Percentiles rank a stretch among this genome's conserved stretches.
These are phyloP conservation scores for Penicillium sp. DNA, from an alignment of 2,329 filamentous ascomycete species.

Conservation along the genomic window DNA sequence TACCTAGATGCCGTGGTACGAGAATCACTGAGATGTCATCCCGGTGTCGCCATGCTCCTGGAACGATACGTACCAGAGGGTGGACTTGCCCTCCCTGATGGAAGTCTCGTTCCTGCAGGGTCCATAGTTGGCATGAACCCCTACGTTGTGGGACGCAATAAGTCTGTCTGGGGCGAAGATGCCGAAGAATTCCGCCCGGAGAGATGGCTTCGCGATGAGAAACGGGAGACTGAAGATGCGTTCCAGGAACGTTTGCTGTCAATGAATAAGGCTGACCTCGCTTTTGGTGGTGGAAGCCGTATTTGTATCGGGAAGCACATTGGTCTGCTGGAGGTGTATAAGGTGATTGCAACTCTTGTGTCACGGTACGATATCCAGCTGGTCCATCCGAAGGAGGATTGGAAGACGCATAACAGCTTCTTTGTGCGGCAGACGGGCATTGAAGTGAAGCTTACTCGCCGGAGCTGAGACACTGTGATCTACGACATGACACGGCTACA, in stretches of 20 bases:
- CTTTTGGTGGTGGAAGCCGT: slow-evolving; percentile 56
- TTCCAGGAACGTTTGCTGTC: slow-evolving; percentile 35
- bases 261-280: slow-evolving; percentile 42
- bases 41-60: slow-evolving; percentile 49
- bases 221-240: slow-evolving; percentile 33
- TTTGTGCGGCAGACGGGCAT: slow-evolving; percentile 60
- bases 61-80: slow-evolving; percentile 50
- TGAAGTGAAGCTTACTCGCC: slow-evolving; percentile 42
- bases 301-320: slow-evolving; percentile 58
- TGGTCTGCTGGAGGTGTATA: slow-evolving; percentile 59
- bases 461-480: background rate
- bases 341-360: slow-evolving; percentile 56
- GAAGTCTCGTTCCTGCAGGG: slow-evolving; percentile 35
- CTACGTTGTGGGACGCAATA: slow-evolving; percentile 40
- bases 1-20: slow-evolving; percentile 55
- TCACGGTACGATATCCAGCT: slow-evolving; percentile 53
- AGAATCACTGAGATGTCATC: slow-evolving; percentile 53
- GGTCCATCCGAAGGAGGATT: slow-evolving; percentile 48
- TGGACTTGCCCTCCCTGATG: slow-evolving; percentile 29
- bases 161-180: slow-evolving; percentile 47
- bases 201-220: slow-evolving; percentile 46
- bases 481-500: background rate
- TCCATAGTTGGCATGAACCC: slow-evolving; percentile 38
- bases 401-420: slow-evolving; percentile 57
- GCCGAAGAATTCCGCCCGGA: slow-evolving; percentile 49